These are phyloP conservation scores for Phytophthora foliorum DNA, from an alignment of 352 stramenopile genomes.

Conservation along the genomic window DNA sequence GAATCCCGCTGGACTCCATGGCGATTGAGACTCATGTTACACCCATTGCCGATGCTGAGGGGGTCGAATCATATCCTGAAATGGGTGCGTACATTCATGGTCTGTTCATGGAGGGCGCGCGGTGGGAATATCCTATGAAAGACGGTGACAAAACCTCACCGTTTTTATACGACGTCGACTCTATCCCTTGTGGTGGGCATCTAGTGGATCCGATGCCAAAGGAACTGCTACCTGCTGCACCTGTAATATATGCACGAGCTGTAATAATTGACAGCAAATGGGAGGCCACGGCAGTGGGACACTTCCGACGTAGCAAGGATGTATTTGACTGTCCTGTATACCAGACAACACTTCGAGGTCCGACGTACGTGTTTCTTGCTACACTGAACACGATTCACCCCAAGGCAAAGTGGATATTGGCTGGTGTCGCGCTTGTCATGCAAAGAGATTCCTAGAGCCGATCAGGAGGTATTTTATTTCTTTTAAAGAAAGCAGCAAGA, in stretches of 20 bases:
- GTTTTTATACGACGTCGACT: constrained; percentile 88
- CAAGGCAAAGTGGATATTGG: constrained; percentile 94
- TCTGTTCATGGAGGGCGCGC: constrained; percentile 95
- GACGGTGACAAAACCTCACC: constrained; percentile 86
- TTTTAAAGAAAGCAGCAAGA: constrained; percentile 2
- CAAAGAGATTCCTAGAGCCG: constrained; percentile 88
- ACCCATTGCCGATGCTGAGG: constrained; percentile 65
- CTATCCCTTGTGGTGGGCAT: constrained; percentile 86
- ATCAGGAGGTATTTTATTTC: constrained; percentile 9
- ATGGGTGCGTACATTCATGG: constrained; percentile 95
- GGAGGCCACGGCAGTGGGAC: constrained; percentile 96
- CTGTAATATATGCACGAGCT: constrained; percentile 95
- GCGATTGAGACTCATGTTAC: constrained; percentile 96
- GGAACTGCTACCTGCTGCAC: constrained; percentile 90
- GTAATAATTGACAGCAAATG: constrained; percentile 92
- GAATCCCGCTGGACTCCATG: constrained; percentile 93
- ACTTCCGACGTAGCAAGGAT: constrained; percentile 88
- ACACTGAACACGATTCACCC: constrained; percentile 90
- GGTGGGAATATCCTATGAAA: constrained; percentile 81
- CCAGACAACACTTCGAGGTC: constrained; percentile 94
- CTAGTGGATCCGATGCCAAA: constrained; percentile 94
- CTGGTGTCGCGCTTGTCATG: constrained; percentile 94
- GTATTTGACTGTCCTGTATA: constrained; percentile 98
- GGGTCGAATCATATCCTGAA: constrained; percentile 75
- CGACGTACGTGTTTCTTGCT: constrained; percentile 97